Evolutionary conservation across 2,329 filamentous ascomycete species (phyloP).

Genomic region (Botrytis byssoidea): DNA sequence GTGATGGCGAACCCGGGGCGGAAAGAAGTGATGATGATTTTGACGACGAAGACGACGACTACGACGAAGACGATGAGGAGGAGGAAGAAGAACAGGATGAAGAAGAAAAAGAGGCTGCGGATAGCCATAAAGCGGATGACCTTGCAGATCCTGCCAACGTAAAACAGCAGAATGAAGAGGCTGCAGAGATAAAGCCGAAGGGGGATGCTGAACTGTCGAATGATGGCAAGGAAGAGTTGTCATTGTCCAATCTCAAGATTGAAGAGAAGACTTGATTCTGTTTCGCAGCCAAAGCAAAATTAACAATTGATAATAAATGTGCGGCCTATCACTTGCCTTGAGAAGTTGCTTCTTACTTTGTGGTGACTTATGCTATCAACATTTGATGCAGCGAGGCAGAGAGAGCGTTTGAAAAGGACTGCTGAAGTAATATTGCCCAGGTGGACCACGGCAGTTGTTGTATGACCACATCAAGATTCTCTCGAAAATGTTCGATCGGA

Average conservation of each 20-base stretch:
- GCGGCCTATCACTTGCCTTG: not conserved
- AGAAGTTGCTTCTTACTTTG: not conserved
- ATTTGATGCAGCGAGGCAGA: not conserved
- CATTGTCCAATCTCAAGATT: constrained; percentile 32
- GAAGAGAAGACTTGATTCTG: constrained; percentile 35
- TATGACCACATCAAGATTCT: not conserved
- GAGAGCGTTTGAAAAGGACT: not conserved
- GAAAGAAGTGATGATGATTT: constrained; percentile 41
- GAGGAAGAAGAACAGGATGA: constrained; percentile 39
- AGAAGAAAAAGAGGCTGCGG: constrained; percentile 31
- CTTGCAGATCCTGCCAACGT: not conserved
- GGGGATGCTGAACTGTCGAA: not conserved
- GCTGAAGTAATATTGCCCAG: not conserved
- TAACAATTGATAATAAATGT: not conserved
- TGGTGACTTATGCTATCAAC: not conserved
- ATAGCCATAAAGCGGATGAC: not conserved
- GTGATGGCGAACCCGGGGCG: constrained; percentile 40
- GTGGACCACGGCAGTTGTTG: not conserved
- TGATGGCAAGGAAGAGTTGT: constrained; percentile 22
- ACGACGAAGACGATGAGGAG: constrained; percentile 37
- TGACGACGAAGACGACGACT: constrained; percentile 40
- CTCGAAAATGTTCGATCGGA: not conserved
- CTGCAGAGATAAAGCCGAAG: not conserved
- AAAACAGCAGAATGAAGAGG: not conserved
- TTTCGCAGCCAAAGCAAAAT: not conserved